Conservation (phyloP, 139 green algal species). For the Gonium pectorale region DNA sequence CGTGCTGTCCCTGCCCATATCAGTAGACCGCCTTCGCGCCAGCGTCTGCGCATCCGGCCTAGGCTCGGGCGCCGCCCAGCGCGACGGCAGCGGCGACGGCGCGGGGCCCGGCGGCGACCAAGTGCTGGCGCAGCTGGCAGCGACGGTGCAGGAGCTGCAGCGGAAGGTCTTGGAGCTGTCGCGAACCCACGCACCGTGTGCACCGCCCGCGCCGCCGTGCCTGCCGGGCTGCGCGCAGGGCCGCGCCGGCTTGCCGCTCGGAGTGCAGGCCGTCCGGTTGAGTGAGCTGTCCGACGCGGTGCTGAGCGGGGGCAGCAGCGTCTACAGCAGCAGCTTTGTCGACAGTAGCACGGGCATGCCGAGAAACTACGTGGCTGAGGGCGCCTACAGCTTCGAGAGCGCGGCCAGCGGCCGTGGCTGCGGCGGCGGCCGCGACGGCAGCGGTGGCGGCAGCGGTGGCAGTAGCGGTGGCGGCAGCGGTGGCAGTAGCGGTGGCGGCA, state of each 20-base stretch:
- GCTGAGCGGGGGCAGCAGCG: too few relatives aligned
- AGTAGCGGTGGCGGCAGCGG: slow-evolving; percentile 4
- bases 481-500: neutral
- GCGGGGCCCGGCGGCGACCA: neutral
- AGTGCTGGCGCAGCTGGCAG: neutral
- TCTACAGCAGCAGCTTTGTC: too few relatives aligned
- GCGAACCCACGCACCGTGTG: too few relatives aligned
- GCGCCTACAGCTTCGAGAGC: too few relatives aligned
- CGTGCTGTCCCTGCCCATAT: neutral
- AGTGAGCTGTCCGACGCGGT: too few relatives aligned
- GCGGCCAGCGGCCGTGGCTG: neutral
- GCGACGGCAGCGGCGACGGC: neutral
- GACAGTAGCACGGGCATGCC: too few relatives aligned
- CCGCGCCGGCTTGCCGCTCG: too few relatives aligned
- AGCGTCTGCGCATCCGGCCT: neutral
- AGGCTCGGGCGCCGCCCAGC: neutral
- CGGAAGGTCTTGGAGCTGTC: neutral
- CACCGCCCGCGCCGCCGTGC: too few relatives aligned
- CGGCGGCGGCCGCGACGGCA: neutral
- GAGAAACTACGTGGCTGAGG: too few relatives aligned
- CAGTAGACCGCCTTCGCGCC: neutral
- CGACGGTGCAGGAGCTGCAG: slow-evolving; percentile 1
- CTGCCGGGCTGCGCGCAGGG: too few relatives aligned
- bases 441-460: neutral
- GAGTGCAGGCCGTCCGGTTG: too few relatives aligned